Evolutionary conservation across 441 rosid genomes (phyloP).

Genomic region (Populus tomentosa): DNA sequence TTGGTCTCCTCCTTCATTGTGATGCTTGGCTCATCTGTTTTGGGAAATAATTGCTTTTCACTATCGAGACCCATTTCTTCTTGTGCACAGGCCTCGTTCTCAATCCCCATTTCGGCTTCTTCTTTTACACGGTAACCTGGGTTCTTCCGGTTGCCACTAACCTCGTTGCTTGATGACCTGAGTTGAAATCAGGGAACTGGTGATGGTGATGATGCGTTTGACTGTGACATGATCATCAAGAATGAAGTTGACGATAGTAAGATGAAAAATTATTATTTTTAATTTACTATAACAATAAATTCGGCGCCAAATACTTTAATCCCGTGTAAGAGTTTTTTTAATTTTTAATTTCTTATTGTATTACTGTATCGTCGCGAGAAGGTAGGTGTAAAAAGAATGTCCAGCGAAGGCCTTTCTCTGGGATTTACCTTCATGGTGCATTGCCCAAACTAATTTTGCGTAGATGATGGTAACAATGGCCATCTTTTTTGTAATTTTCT

Average conservation of each 20-base stretch:
- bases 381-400: background rate
- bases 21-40: background rate
- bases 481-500: no score
- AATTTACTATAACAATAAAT: no score
- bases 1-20: background rate
- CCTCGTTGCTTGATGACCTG: background rate
- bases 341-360: no score
- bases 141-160: background rate
- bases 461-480: no score
- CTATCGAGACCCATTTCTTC: constrained; percentile 4
- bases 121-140: constrained; percentile 3
- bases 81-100: background rate
- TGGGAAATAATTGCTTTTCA: background rate
- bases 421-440: background rate
- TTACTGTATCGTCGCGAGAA: background rate
- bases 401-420: background rate
- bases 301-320: no score
- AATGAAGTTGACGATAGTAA: background rate
- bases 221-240: background rate
- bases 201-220: constrained; percentile 22
- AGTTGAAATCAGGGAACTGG: constrained; percentile 35
- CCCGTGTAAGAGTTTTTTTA: no score
- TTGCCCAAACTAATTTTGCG: no score
- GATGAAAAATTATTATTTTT: no score
- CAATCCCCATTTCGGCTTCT: constrained; percentile 3